Conservation (phyloP, 805 yeast species). For the Spencermartinsiella europaea region DNA sequence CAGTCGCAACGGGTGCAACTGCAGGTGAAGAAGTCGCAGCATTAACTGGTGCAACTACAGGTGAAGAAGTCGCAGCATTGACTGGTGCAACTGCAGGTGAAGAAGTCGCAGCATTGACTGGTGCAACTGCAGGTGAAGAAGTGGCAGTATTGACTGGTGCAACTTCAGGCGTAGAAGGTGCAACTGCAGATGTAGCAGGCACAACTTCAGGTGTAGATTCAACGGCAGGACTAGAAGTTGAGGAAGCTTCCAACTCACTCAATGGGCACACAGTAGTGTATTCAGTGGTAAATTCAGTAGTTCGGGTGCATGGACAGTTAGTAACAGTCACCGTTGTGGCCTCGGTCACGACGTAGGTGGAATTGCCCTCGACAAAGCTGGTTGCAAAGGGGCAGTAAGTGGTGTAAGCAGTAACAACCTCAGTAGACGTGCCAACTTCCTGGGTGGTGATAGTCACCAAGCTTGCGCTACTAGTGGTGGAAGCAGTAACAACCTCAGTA, state of each 20-base stretch:
- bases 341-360: conserved; percentile 68
- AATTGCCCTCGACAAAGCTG: conserved; percentile 55
- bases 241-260: neutral
- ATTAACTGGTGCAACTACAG: conserved; percentile 18
- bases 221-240: conserved; percentile 13
- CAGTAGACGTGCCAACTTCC: conserved; percentile 27
- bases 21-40: too few species aligned
- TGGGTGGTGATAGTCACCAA: conserved; percentile 29
- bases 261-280: conserved; percentile 29
- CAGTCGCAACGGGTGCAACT: too few species aligned
- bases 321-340: conserved; percentile 83
- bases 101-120: neutral
- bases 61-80: conserved; percentile 22
- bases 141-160: neutral
- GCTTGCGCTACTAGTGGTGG: neutral
- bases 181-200: conserved; percentile 30
- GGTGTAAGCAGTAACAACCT: conserved; percentile 64
- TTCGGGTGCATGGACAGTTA: conserved; percentile 78
- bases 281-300: conserved; percentile 30
- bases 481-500: neutral
- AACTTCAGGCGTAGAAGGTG: neutral
- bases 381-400: conserved; percentile 84
- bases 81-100: neutral
- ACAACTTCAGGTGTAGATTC: conserved; percentile 13
- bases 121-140: conserved; percentile 46